Evolutionary conservation across 2,329 filamentous ascomycete genomes (phyloP).

Genomic region (Cladorrhinum sp.): DNA sequence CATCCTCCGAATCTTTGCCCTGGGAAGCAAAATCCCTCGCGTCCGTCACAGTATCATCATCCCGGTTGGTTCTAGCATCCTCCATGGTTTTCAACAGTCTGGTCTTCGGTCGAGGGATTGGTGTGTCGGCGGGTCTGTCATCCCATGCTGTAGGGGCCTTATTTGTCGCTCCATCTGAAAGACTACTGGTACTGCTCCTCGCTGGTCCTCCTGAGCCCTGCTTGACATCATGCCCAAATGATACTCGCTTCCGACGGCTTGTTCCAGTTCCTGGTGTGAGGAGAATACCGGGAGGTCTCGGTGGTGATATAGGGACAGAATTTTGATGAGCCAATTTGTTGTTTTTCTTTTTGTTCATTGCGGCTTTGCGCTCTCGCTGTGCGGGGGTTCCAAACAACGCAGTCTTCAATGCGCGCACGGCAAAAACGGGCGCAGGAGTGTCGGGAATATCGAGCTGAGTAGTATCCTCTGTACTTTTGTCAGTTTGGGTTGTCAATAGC

Average conservation of each 20-base stretch:
- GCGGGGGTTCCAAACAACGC: slow-evolving; percentile 61
- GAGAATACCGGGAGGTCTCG: slow-evolving; percentile 56
- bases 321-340: slow-evolving; percentile 27
- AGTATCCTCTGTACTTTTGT: slow-evolving; percentile 34
- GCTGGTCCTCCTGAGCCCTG: slow-evolving; percentile 38
- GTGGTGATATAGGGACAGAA: slow-evolving; percentile 41
- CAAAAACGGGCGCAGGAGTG: slow-evolving; percentile 65
- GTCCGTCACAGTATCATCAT: slow-evolving; percentile 12
- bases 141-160: slow-evolving; percentile 32
- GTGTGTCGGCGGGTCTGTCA: slow-evolving; percentile 20
- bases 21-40: slow-evolving; percentile 15
- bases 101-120: slow-evolving; percentile 37
- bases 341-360: slow-evolving; percentile 21
- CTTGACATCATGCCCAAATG: slow-evolving; percentile 58
- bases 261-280: slow-evolving; percentile 62
- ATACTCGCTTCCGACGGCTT: slow-evolving; percentile 61
- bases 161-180: slow-evolving; percentile 31
- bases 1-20: slow-evolving; percentile 37
- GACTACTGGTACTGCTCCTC: slow-evolving; percentile 28
- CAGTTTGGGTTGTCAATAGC: background rate
- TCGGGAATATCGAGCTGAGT: slow-evolving; percentile 57
- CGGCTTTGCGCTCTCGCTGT: slow-evolving; percentile 29
- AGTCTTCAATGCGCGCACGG: slow-evolving; percentile 61
- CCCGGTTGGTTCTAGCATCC: slow-evolving; percentile 36
- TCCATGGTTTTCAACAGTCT: slow-evolving; percentile 47